Base-by-base conservation (phyloP, 2,329 filamentous ascomycete genomes). In the Penicillium sp. region DNA sequence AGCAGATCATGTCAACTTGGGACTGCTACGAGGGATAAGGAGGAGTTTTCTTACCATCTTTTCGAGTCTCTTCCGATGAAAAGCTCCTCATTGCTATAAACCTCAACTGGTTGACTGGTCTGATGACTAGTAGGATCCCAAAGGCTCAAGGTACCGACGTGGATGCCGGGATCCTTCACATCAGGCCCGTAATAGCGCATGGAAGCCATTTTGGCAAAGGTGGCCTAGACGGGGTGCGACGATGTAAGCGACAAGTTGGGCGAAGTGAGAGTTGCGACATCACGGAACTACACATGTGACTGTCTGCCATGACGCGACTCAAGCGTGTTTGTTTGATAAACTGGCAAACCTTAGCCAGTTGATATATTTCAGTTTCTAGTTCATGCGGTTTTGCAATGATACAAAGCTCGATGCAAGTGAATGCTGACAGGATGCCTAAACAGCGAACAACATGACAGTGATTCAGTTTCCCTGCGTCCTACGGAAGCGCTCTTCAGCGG, bases 401-500 rank as follows among this genome's bases (percentile, higher is more conserved):
- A 34, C 47, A 20, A 14, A 12, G 34, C 25, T 49, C 11, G 15
- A 45, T 57, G 37, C 38, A 48, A 50, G 43, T 25, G 15, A 50
- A 50, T 6, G 42, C 34, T 54, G 8, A 48, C n/a, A 50, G 34
- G 7, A 12, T 14, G 37, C 15, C 22, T 57, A 38, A 41, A 14
- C 14, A 39, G 50, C 7, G 17, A 15, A 37, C 17, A 37, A 28
- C 20, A 34, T 22, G 42, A 4, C 20, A 25, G n/a, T 25, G 10
- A 17, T 35, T 66, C 54, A 71, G 11, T 67, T 67, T 37, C 69
- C 78, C 68, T 86, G 84, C 84, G 92, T 82, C 69, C 84, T 83
- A 77, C 84, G 87, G 60, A 97, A 83, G 71, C 94, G 86, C 79
- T 94, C 93, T 77, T 98, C 95, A 0, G 93, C 94, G 8, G 95